Base-by-base conservation (phyloP, 495 filamentous ascomycete species). In the Neurospora tetrasperma region DNA sequence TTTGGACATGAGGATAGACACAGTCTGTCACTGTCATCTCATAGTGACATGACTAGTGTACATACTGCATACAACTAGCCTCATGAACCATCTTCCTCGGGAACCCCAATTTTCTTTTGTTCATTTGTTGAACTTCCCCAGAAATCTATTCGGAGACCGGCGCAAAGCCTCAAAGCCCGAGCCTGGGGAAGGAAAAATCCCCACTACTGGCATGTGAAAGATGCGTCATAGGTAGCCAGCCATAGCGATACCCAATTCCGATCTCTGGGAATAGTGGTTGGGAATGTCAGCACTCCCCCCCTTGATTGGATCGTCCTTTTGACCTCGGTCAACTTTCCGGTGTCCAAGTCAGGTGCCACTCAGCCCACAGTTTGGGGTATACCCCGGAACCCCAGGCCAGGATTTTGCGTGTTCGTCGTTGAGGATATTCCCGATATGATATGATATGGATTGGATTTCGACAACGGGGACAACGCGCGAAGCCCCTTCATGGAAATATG, bases 171-270 rank as follows among this genome's bases (percentile, higher is more conserved):
- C 54, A 62, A 54, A 62, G 23, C 54, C 23, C 54, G 54, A 62
- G 54, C 54, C 54, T 66, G 54, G 54, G 54, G 54, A 18, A 62
- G 54, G 54, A 27, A 27, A 14, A 66, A 35, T 16, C 12, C 27
- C 54, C 54, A 66, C 54, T 4, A 38, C n/a, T 72, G 66, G 70
- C 74, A 75, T 75, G 74, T 75, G 74, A 75, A 74, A 73, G 46
- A 75, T 75, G 74, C 74, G 74, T 75, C 74, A 75, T 75, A 59
- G 54, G 54, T 66, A 66, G 5, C 4, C 5, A 38, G 54, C 54
- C 54, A 7, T 31, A 66, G 54, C 54, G 54, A 12, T 66, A 66
- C 54, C 27, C 54, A 62, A 62, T 62, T 31, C 54, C 54, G 71
- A 20, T 14, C 39, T 11, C 35, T 59, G 40, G 70, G 41, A 43